Base-by-base conservation (phyloP, 805 yeast genomes). In the Kregervanrija pseudodelftensis region DNA sequence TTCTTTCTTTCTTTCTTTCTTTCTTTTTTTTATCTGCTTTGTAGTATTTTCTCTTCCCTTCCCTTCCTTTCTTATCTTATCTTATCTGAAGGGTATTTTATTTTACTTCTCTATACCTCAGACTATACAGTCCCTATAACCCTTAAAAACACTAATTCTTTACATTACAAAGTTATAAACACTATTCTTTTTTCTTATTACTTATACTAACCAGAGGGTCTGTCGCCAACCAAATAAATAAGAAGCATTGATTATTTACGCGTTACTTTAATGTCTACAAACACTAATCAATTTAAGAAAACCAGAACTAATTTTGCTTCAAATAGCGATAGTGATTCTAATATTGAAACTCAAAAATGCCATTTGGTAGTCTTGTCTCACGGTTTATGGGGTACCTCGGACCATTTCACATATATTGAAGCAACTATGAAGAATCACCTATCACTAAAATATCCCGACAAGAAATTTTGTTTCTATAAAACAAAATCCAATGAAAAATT, bases 321-420 rank as follows among this genome's bases (percentile, higher is more conserved):
- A 32, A 32, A 22, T 22, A 22, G 7, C 7, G 28, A 22, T 22
- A 22, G 8, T 22, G 8, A 22, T 7, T 7, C 28, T 22, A 22
- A 22, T 22, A 22, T 7, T 32, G 33, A 32, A 11, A 15, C 2
- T 4, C 53, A 49, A 49, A 52, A 52, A 30, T 67, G 67, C 54
- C 89, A 82, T 59, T 67, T 82, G 32, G 74, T 82, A 9, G 74
- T 82, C 11, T 66, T 83, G 36, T 82, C 82, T 35, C 59, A 45
- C 49, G 76, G 85, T 0, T 68, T 86, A 38, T 87, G 95, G 95
- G 95, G 96, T 2, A 77, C 77, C 43, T 68, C 78, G 2, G 63
- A 74, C 33, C 95, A 87, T 55, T 76, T 86, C 59, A 74, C 70
- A 46, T 81, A 85, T 55, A 64, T 85, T 11, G 73, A 71, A 50